These are phyloP conservation scores for Neoscytalidium dimidiatum DNA, from an alignment of 2,329 filamentous ascomycete genomes.

Conservation along the genomic window DNA sequence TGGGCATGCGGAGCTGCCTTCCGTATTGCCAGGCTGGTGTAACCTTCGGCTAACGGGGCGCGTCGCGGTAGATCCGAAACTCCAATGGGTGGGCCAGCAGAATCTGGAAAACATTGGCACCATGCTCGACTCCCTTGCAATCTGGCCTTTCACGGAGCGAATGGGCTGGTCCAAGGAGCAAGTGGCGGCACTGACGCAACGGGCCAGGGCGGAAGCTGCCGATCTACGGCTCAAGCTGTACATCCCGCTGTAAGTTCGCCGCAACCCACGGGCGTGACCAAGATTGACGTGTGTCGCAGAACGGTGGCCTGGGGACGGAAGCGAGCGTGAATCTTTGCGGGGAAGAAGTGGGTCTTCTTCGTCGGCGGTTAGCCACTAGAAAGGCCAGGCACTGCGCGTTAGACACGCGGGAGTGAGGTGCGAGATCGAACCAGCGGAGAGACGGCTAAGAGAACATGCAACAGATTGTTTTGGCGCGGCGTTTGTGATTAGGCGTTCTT, in stretches of 20 bases:
- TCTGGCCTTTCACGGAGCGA: constrained; percentile 38
- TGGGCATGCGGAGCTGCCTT: neutral
- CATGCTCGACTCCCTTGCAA: constrained; percentile 37
- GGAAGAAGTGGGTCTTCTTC: constrained; percentile 17
- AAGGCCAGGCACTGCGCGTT: constrained; percentile 2
- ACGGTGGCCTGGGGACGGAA: constrained; percentile 36
- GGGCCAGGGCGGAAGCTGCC: constrained; percentile 32
- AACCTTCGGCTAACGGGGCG: constrained; percentile 5
- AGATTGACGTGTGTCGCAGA: constrained; percentile 3
- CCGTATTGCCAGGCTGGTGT: neutral
- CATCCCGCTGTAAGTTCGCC: constrained; percentile 35
- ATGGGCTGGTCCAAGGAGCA: constrained; percentile 34
- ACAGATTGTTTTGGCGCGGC: constrained; percentile 16
- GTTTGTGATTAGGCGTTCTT: neutral
- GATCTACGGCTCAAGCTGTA: constrained; percentile 36
- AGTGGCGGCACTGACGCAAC: constrained; percentile 32
- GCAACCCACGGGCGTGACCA: neutral
- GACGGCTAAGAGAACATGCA: neutral
- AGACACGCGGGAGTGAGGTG: neutral
- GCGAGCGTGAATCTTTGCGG: constrained; percentile 21
- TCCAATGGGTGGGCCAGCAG: constrained; percentile 33
- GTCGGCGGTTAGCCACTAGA: constrained; percentile 11
- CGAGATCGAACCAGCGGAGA: neutral
- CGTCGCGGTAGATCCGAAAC: constrained; percentile 30
- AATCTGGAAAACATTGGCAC: constrained; percentile 33